Conservation (phyloP, 768 basidiomycete species). For the Leccinum variicolor region DNA sequence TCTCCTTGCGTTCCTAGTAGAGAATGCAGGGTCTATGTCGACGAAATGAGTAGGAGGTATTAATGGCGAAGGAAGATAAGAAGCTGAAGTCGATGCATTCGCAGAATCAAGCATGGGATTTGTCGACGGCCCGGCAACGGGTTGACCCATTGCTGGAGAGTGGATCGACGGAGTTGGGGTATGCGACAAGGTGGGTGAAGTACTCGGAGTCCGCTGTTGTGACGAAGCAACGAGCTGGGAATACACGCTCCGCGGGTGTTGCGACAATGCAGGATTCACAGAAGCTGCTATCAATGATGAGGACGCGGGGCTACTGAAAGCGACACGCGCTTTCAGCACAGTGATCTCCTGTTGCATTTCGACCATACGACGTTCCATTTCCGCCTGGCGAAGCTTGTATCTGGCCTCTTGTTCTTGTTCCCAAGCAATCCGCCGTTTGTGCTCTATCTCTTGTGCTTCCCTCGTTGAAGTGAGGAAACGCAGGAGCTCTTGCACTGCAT, state of each 20-base stretch:
- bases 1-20: slow-evolving; percentile 23
- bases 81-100: slow-evolving; percentile 3
- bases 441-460: slow-evolving; percentile 60
- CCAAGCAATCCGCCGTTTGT: slow-evolving; percentile 58
- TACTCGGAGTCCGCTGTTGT: slow-evolving; percentile 30
- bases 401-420: slow-evolving; percentile 69
- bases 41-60: slow-evolving; percentile 21
- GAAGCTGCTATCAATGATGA: slow-evolving; percentile 3
- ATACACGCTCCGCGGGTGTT: slow-evolving; percentile 9
- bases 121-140: slow-evolving; percentile 9
- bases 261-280: background rate
- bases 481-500: slow-evolving; percentile 58
- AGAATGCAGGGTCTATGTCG: slow-evolving; percentile 10
- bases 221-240: slow-evolving; percentile 3
- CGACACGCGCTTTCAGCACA: slow-evolving; percentile 41
- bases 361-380: slow-evolving; percentile 54
- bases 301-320: slow-evolving; percentile 16
- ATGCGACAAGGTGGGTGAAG: slow-evolving; percentile 29
- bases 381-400: slow-evolving; percentile 49
- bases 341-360: slow-evolving; percentile 55
- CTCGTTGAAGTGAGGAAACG: slow-evolving; percentile 55
- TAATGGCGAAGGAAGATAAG: slow-evolving; percentile 15
- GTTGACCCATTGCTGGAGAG: slow-evolving; percentile 10
- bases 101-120: background rate
- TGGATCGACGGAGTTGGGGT: slow-evolving; percentile 25